Evolutionary conservation across 768 basidiomycete genomes (phyloP).

Genomic region (Phanerochaete carnosa): DNA sequence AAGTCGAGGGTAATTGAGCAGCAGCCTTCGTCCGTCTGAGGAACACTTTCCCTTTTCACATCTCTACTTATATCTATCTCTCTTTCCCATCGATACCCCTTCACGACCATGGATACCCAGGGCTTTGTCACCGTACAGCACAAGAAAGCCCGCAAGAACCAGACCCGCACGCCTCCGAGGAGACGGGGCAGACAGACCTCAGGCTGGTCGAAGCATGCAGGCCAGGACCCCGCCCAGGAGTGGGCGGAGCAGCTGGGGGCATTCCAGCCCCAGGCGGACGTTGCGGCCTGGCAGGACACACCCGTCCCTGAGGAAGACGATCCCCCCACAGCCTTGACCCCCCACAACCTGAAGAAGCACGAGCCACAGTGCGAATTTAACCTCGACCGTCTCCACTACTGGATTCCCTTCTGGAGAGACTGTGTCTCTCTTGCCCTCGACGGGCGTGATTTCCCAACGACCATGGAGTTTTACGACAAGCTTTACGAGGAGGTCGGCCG

Average conservation of each 20-base stretch:
- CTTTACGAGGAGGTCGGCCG: not conserved
- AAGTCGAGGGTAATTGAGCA: not conserved
- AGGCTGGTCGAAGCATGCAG: not conserved
- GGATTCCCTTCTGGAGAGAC: conserved; percentile 53
- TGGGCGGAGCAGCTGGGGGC: not conserved
- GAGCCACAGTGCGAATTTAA: conserved; percentile 18
- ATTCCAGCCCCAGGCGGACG: not conserved
- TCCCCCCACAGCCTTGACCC: not conserved
- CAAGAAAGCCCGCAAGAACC: not conserved
- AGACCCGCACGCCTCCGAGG: not conserved
- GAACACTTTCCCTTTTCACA: not conserved
- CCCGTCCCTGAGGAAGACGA: not conserved
- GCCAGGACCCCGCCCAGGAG: not conserved
- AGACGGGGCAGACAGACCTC: not conserved
- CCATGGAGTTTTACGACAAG: conserved; percentile 44
- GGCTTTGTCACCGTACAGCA: not conserved
- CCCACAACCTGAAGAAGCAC: not conserved
- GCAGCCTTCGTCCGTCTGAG: not conserved
- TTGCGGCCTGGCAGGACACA: conserved; percentile 23
- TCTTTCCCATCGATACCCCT: not conserved
- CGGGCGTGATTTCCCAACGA: conserved; percentile 34
- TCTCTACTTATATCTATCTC: not conserved
- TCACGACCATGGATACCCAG: not conserved
- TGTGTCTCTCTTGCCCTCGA: conserved; percentile 46
- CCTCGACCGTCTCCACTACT: conserved; percentile 46